Base-by-base conservation (phyloP, 2,329 filamentous ascomycete species). In the Chlorencoelia australis region DNA sequence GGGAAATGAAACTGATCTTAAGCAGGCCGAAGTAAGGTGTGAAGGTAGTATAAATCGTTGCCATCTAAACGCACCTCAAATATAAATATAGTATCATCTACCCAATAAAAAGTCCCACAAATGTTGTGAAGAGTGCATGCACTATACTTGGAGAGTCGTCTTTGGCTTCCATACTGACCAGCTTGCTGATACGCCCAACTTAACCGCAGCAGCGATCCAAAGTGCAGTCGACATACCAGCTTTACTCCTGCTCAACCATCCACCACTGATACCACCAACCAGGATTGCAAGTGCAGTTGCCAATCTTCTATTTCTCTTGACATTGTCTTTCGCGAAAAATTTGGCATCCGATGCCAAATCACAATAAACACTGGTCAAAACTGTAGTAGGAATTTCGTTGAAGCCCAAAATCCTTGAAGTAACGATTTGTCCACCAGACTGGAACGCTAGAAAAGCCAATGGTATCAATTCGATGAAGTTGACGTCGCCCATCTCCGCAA, bases 351-450 rank as follows among this genome's bases (percentile, higher is more conserved):
- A 81, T 48, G 85, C 85, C 14, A 89, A 53, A 55, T 89, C 84
- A 53, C 82, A 87, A 62, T 88, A 89, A 43, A 84, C 77, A 54
- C 80, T 86, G 1, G 84, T 89, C 41, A 91, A 59, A 3, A 88
- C 84, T 11, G 87, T 82, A 43, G 79, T 86, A 0, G 82, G 87
- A 14, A 89, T 61, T 2, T 77, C 74, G 40, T 75, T 77, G 53
- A 78, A 80, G 49, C 76, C 71, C 41, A 89, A 59, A 0, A 80
- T 75, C 3, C 82, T 64, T 49, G 79, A 84, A 0, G 74, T 73
- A n/a, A 87, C 77, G 1, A 82, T 82, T 55, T 89, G 83, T 0
- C 82, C 84, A 37, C 79, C 80, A 45, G 75, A 79, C 61, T 89
- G 83, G 50, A 89, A 84, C 3, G 69, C 69, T 2, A 77, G 57